Evolutionary conservation across 75 land plant species (phyloP), one percentile per base, ranked within the genome.

Genomic region (Picea sitchensis): DNA sequence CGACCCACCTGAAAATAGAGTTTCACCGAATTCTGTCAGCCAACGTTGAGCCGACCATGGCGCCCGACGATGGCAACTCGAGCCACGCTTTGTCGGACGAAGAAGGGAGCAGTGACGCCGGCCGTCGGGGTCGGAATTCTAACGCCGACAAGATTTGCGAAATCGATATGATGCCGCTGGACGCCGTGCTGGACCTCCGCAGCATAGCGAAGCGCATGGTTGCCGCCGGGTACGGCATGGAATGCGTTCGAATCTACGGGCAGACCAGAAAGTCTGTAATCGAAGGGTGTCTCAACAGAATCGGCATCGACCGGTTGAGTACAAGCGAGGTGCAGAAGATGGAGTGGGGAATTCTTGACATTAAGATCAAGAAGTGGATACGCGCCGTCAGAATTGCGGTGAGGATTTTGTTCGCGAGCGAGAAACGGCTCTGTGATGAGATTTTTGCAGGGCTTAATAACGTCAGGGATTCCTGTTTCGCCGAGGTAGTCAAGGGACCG

Each of bases 241-340:
- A 91, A 65, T 93, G 91, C 41, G 59, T 63, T 58, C 87, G 89
- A 41, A 84, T 81, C 17, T 93, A 87, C 78, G 83, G 77, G 30
- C 77, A 59, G 36, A 68, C 83, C 34, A 81, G 93, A 58, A 91
- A 82, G 63, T 80, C 87, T 69, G 90, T 87, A 17, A 65, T 93
- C 73, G 93, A 93, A 64, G 93, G 87, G 44, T 84, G 90, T 78
- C 86, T 93, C 41, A 81, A 65, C 12, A 83, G 54, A 51, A 84
- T 93, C 58, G 91, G 86, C 76, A 69, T 91, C 15, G 90, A 89
- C 79, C 88, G 84, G 69, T 26, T 91, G 47, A 87, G 87, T 61
- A 89, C 88, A 18, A 93, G 91, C 67, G 93, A 93, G 54, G 87
- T 91, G 62, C 78, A 87, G 65, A 82, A 77, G 76, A 84, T 91